These are phyloP conservation scores for Vigna trinervia DNA, from an alignment of 306 rosid species.

Conservation along the genomic window DNA sequence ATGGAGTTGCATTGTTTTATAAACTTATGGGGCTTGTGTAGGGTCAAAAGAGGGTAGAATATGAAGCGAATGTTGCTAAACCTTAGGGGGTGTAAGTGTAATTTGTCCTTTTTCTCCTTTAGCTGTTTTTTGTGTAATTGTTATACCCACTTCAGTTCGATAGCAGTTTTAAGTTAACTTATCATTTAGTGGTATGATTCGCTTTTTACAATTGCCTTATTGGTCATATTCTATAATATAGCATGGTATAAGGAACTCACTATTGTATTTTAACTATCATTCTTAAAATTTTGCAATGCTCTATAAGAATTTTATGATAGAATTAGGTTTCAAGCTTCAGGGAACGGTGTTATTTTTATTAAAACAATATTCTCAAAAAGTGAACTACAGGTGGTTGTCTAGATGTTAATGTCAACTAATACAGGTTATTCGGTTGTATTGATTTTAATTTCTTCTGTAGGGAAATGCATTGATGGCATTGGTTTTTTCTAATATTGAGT, in stretches of 20 bases:
- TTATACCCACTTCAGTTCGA: background rate
- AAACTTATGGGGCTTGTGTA: background rate
- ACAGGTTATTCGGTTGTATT: constrained; percentile 10
- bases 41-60: background rate
- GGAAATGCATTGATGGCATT: background rate
- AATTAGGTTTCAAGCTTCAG: constrained; percentile 17
- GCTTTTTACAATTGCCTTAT: constrained; percentile 3
- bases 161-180: constrained; percentile 31
- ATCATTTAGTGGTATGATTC: constrained; percentile 1
- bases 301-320: constrained; percentile 9
- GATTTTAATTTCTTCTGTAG: constrained; percentile 13
- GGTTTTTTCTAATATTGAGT: background rate
- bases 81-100: background rate
- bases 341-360: constrained; percentile 17
- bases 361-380: constrained; percentile 11
- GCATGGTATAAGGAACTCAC: background rate
- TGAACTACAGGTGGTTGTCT: constrained; percentile 25
- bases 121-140: constrained; percentile 14
- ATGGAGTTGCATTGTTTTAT: background rate
- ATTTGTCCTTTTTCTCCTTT: constrained; percentile 9
- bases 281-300: constrained; percentile 19
- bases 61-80: background rate
- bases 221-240: background rate
- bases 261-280: constrained; percentile 9
- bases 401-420: constrained; percentile 32